Evolutionary conservation across 75 land plant genomes (phyloP).

Genomic region (Cupressus sempervirens): DNA sequence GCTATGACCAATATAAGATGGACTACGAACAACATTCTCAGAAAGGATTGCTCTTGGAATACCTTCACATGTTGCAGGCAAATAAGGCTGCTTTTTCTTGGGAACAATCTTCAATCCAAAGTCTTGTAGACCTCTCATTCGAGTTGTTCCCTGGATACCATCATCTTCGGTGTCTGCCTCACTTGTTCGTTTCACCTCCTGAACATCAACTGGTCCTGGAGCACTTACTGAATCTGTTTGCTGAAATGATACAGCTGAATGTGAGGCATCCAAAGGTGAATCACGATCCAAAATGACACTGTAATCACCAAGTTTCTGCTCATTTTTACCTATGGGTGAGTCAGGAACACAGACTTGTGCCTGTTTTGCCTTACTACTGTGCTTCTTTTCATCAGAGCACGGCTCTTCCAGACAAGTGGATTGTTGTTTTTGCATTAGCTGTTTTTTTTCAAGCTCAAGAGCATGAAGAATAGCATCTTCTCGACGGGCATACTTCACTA

Average conservation of each 20-base stretch:
- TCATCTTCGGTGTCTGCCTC: conserved; percentile 59
- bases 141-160: conserved; percentile 35
- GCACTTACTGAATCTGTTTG: not conserved
- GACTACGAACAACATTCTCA: conserved; percentile 22
- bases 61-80: conserved; percentile 15
- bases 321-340: not conserved
- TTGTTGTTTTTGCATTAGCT: conserved; percentile 15
- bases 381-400: conserved; percentile 9
- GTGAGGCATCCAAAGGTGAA: conserved; percentile 13
- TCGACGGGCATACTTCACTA: conserved; percentile 73
- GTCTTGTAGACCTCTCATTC: conserved; percentile 76
- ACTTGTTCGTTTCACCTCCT: not conserved
- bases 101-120: conserved; percentile 29
- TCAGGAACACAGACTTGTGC: not conserved
- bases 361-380: conserved; percentile 4
- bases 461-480: conserved; percentile 89
- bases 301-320: conserved; percentile 9
- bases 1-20: conserved; percentile 16
- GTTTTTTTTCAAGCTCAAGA: conserved; percentile 58
- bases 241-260: conserved; percentile 14
- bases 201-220: conserved; percentile 6
- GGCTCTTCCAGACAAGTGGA: conserved; percentile 5
- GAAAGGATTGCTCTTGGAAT: conserved; percentile 18
- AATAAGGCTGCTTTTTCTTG: conserved; percentile 14
- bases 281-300: not conserved